Base-by-base conservation (phyloP, 2,329 filamentous ascomycete genomes). In the Aspergillus tamarii region DNA sequence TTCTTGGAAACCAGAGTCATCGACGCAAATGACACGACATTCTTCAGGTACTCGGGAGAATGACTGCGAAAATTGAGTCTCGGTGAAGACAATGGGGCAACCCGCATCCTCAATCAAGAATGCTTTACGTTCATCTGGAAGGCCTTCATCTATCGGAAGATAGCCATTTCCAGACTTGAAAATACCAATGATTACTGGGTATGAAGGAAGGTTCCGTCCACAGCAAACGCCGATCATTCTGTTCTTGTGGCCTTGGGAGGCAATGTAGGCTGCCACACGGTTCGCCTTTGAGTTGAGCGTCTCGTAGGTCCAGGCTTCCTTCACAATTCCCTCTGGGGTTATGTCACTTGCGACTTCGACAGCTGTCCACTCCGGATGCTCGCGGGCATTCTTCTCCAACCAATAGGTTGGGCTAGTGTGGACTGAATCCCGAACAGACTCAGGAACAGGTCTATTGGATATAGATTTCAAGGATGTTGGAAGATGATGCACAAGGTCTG, bases 121-220 rank as follows among this genome's bases (percentile, higher is more conserved):
- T 10, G 65, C 57, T 50, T 75, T 76, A 1, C 75, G 70, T 19
- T 74, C 72, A 11, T 62, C 61, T 11, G 73, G 76, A 46, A 76
- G 65, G 12, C 66, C 70, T 39, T 77, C 73, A 46, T 74, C 76
- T 21, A 78, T 73, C 2, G 76, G 75, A n/a, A 77, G 67, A 66
- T 76, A 78, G 1, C 68, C 68, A 59, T 75, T 76, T n/a, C 75
- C 76, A 2, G 74, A 72, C 45, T 74, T 75, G 62, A 77, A 68
- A 45, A 78, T 75, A 9, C 70, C 76, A 23, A 73, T 64, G 21
- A 76, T 72, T 14, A 74, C 63, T 2, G 74, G 67, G 59, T 73
- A 76, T 2, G 73, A 72, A 12, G 67, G 65, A 7, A 75, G 52
- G 12, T 67, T 70, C 10, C 73, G 69, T 3, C 69, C 72, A 41